Conservation (phyloP, 192 early-diverging fungal genomes). For the Podila clonocystis region DNA sequence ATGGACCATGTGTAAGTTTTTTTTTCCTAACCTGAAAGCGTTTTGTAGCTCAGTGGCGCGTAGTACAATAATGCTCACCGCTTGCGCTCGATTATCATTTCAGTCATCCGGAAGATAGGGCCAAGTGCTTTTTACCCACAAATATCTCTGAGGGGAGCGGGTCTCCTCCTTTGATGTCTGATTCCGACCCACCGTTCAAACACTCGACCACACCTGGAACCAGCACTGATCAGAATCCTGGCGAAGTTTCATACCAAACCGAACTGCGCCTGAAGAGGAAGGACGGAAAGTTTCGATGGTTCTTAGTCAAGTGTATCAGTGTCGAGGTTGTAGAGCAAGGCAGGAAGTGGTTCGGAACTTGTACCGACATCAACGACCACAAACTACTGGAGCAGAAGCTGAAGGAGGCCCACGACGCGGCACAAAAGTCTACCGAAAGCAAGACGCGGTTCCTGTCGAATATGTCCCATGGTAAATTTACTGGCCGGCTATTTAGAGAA, state of each 20-base stretch:
- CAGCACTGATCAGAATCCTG: conserved; percentile 21
- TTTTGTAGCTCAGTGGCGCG: no score
- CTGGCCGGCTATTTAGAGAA: background rate
- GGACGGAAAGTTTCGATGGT: conserved; percentile 61
- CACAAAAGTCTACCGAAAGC: conserved; percentile 68
- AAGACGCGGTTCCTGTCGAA: conserved; percentile 69
- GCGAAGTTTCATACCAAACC: conserved; percentile 54
- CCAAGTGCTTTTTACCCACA: conserved; percentile 55
- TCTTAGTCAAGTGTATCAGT: conserved; percentile 65
- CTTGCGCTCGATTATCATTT: background rate
- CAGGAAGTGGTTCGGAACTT: conserved; percentile 67
- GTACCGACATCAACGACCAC: conserved; percentile 70
- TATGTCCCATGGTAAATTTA: conserved; percentile 64
- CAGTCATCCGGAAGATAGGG: conserved; percentile 59
- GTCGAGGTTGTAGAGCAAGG: conserved; percentile 60
- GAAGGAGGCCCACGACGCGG: conserved; percentile 67
- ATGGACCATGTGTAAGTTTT: conserved; percentile 58
- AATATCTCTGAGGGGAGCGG: conserved; percentile 34
- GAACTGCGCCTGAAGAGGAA: conserved; percentile 56
- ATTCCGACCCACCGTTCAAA: background rate
- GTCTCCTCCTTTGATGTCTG: conserved; percentile 6
- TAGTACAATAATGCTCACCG: no score
- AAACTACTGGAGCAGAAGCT: conserved; percentile 66
- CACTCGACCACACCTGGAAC: conserved; percentile 26
- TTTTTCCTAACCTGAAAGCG: background rate